Base-by-base conservation (phyloP, 1,139 yeast genomes). In the Geotrichum reessii region DNA sequence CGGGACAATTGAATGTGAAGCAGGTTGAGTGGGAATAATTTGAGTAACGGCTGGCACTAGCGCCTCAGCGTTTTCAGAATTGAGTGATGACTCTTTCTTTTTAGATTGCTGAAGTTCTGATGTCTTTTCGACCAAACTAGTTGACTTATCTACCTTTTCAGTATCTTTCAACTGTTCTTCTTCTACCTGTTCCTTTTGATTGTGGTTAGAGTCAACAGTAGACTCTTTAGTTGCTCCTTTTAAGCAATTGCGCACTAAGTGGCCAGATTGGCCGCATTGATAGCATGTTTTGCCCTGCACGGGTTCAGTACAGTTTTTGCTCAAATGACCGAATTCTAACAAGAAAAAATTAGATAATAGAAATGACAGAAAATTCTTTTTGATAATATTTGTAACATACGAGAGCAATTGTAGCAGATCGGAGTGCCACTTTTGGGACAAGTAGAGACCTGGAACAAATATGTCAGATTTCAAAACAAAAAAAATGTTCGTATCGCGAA, bases 211-310 rank as follows among this genome's bases (percentile, higher is more conserved):
- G 44, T 52, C 55, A 42, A 55, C 56, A 14, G 53, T 57, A 48
- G 69, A 62, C 56, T 68, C 65, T 62, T 63, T 65, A 40, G 70
- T 33, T 9, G 25, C 37, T 19, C 50, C 50, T 14, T 42, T 44
- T 14, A 50, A 70, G 65, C 74, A 69, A 85, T 75, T 84, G 80
- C 78, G 83, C 83, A 66, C 92, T 82, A 71, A 81, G 79, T 91
- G 97, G 60, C 96, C 97, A 65, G 85, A 79, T 72, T 85, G 84
- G 65, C 90, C 88, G 75, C 97, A 91, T 73, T 86, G 86, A 85
- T 84, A 91, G 76, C 97, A 91, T 7, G 73, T 60, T 66, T 72
- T 72, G 56, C 70, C 74, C 59, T 66, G 67, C 40, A 67, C 64
- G 25, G 73, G 74, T 62, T 71, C 79, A 56, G 76, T 72, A 76